A percentile compares a stretch with the other conserved stretches of the same genome.
phyloP scores from a whole-genome alignment of 148 eudicot species.

The Fagopyrum tataricum region DNA sequence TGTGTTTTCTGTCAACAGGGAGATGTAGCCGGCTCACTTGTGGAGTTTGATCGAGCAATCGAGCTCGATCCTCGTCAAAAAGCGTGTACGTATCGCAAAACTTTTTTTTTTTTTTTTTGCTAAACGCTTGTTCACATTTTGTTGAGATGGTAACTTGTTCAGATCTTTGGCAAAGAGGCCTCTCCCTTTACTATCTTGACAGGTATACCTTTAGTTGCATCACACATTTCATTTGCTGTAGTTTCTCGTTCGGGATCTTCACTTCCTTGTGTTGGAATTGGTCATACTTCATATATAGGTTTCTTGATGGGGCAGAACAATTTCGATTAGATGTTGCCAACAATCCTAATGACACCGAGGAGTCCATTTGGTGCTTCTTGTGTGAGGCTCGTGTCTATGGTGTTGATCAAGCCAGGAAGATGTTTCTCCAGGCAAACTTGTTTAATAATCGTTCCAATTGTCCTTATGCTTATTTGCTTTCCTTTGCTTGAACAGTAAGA shows the following conservation, averaged over 20 bases:
- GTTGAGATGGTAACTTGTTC: conserved; percentile 10
- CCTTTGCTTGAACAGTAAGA: neutral
- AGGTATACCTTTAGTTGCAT: conserved; percentile 32
- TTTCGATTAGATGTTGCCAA: conserved; percentile 86
- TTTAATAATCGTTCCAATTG: neutral
- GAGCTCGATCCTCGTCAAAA: conserved; percentile 92
- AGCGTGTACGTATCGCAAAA: conserved; percentile 55
- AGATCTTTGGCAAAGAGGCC: conserved; percentile 99
- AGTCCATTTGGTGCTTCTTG: conserved; percentile 97
- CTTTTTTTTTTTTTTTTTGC: neutral
- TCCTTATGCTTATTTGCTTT: neutral
- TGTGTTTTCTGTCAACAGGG: conserved; percentile 32
- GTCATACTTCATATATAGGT: conserved; percentile 30
- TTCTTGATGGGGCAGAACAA: conserved; percentile 90
- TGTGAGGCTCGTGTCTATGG: conserved; percentile 93
- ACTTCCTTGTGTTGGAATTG: neutral
- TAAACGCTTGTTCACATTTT: neutral
- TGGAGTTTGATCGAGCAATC: conserved; percentile 77
- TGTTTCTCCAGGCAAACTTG: conserved; percentile 60
- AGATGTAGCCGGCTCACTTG: conserved; percentile 73
- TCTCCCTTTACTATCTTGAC: conserved; percentile 82
- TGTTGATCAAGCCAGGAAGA: conserved; percentile 65
- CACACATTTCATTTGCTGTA: neutral
- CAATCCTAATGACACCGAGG: conserved; percentile 94
- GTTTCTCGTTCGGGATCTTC: neutral